A percentile compares a stretch with the other conserved stretches of the same genome.
phyloP scores from a whole-genome alignment of 2,329 filamentous ascomycete species.

The Aspergillus sp. region DNA sequence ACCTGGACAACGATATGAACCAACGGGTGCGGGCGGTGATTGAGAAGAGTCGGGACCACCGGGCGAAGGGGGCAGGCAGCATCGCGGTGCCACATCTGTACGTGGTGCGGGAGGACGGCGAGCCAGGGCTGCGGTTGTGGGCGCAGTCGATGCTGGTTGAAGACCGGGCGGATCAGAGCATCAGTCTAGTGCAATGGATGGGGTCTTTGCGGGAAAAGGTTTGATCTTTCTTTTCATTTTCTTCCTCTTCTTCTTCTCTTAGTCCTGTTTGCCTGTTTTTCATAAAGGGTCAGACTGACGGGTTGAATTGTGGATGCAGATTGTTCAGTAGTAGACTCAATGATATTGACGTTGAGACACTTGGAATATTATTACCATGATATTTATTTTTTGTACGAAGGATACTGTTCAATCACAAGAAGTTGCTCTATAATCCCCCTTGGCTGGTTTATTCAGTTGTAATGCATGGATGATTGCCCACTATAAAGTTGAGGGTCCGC shows the following conservation, averaged over 20 bases:
- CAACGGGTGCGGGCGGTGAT: slow-evolving; percentile 84
- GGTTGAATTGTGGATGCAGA: slow-evolving; percentile 15
- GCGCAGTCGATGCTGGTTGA: slow-evolving; percentile 93
- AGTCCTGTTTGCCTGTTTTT: slow-evolving; percentile 1
- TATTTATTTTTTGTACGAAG: slow-evolving; percentile 4
- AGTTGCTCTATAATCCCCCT: not conserved
- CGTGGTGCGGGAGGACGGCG: slow-evolving; percentile 87
- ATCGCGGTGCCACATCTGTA: slow-evolving; percentile 91
- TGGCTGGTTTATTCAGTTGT: not conserved
- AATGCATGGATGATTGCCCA: not conserved
- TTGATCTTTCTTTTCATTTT: slow-evolving; percentile 22
- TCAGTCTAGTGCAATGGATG: slow-evolving; percentile 91
- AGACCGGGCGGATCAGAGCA: slow-evolving; percentile 85
- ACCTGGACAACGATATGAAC: slow-evolving; percentile 92
- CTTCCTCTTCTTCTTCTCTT: slow-evolving; percentile 4
- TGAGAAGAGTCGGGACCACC: slow-evolving; percentile 84
- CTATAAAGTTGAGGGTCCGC: no score
- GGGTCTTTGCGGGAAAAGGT: slow-evolving; percentile 92
- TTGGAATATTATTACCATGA: no score
- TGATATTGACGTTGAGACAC: no score
- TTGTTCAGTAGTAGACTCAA: slow-evolving; percentile 22
- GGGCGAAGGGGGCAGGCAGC: slow-evolving; percentile 78
- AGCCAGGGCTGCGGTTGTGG: slow-evolving; percentile 92
- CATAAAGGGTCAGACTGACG: slow-evolving; percentile 9
- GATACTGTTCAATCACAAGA: not conserved